phyloP scores from a whole-genome alignment of 495 filamentous ascomycete species.

The Pyrenula aspistea region DNA sequence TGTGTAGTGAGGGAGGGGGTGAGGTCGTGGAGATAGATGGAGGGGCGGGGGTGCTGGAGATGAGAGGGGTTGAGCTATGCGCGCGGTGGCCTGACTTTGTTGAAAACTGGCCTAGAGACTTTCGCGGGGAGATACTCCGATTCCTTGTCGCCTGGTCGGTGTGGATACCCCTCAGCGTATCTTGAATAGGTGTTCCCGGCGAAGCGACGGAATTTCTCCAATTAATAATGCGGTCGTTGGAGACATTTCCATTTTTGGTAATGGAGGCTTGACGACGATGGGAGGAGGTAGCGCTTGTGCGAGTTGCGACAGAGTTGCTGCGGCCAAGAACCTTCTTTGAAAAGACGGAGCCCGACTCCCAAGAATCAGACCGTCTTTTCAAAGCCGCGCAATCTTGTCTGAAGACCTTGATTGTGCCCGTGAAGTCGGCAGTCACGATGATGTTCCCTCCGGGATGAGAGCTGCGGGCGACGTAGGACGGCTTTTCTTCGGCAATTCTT shows the following conservation, averaged over 20 bases:
- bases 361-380: constrained; percentile 39
- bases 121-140: constrained; percentile 49
- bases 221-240: constrained; percentile 75
- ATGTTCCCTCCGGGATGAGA: constrained; percentile 79
- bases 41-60: constrained; percentile 4
- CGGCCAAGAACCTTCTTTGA: constrained; percentile 63
- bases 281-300: constrained; percentile 34
- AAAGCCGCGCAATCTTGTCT: constrained; percentile 79
- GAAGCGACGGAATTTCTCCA: constrained; percentile 77
- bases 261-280: constrained; percentile 32
- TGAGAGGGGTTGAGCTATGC: constrained; percentile 6
- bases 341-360: constrained; percentile 57
- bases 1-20: constrained; percentile 23
- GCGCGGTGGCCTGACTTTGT: constrained; percentile 16
- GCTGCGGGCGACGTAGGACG: constrained; percentile 60
- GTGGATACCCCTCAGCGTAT: background rate
- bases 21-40: constrained; percentile 21
- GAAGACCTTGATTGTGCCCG: constrained; percentile 84
- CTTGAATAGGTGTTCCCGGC: constrained; percentile 19
- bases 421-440: constrained; percentile 81
- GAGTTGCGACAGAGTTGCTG: constrained; percentile 49
- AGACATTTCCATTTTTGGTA: constrained; percentile 26
- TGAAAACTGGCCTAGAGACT: constrained; percentile 22
- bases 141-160: constrained; percentile 22
- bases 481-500: constrained; percentile 45